Conservation (phyloP, 371 early-diverging fungal genomes). For the Nematocida sp. region DNA sequence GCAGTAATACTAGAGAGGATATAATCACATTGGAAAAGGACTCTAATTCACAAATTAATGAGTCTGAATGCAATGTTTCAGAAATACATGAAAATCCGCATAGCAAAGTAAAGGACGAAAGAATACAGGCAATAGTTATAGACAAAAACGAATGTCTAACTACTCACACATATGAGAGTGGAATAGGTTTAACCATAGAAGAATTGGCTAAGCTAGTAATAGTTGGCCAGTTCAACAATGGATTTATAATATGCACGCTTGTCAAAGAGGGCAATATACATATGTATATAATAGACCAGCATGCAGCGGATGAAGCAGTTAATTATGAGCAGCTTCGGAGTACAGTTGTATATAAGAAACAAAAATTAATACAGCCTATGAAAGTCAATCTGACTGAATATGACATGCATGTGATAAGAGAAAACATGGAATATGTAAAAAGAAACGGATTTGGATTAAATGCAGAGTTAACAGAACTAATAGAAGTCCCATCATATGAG, state of each 20-base stretch:
- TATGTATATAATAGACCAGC: slow-evolving; percentile 91
- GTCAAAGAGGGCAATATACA: slow-evolving; percentile 71
- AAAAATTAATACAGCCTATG: slow-evolving; percentile 73
- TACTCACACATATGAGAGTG: background rate
- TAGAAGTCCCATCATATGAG: slow-evolving; percentile 64
- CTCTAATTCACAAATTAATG: background rate
- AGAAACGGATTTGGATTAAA: slow-evolving; percentile 67
- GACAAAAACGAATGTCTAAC: slow-evolving; percentile 20
- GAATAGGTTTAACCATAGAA: slow-evolving; percentile 70
- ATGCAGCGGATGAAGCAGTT: slow-evolving; percentile 93
- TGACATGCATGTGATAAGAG: slow-evolving; percentile 77
- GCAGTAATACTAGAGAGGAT: background rate
- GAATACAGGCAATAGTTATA: slow-evolving; percentile 1
- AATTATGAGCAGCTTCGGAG: slow-evolving; percentile 77
- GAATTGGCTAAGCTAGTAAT: slow-evolving; percentile 81
- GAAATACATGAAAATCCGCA: background rate
- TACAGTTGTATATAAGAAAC: slow-evolving; percentile 70
- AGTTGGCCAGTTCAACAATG: slow-evolving; percentile 92
- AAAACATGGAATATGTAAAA: slow-evolving; percentile 74
- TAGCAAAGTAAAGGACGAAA: background rate
- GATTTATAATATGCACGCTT: slow-evolving; percentile 82
- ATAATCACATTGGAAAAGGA: background rate
- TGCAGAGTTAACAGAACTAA: slow-evolving; percentile 10
- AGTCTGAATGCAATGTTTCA: background rate
- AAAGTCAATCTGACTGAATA: slow-evolving; percentile 75